These are phyloP conservation scores for Penicillium simplicissimum DNA, from an alignment of 495 filamentous ascomycete species.

Conservation along the genomic window DNA sequence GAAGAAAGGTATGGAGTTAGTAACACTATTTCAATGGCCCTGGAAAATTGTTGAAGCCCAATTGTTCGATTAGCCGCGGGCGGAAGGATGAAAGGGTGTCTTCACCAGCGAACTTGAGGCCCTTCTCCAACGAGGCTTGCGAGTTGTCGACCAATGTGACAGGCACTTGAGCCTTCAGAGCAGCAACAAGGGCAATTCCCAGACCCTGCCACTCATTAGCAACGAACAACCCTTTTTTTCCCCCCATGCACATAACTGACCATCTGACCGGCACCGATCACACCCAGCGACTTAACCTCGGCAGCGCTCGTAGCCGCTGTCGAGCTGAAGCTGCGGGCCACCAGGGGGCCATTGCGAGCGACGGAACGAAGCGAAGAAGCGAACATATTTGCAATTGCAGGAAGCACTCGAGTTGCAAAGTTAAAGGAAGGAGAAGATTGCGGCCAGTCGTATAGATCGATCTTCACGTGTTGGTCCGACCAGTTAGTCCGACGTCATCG, in stretches of 20 bases:
- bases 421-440: constrained; percentile 10
- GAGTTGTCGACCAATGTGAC: constrained; percentile 86
- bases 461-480: constrained; percentile 36
- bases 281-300: constrained; percentile 86
- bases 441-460: constrained; percentile 18
- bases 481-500: constrained; percentile 39
- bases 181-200: constrained; percentile 93
- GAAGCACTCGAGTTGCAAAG: neutral
- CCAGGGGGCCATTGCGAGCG: constrained; percentile 33
- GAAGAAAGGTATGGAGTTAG: neutral
- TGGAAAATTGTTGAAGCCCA: neutral
- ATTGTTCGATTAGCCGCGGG: neutral
- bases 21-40: neutral
- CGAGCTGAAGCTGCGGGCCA: constrained; percentile 47
- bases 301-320: constrained; percentile 53
- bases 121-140: constrained; percentile 86
- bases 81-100: constrained; percentile 2
- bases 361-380: constrained; percentile 35
- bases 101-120: constrained; percentile 83
- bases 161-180: constrained; percentile 77
- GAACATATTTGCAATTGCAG: constrained; percentile 31
- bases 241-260: constrained; percentile 48
- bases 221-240: constrained; percentile 8
- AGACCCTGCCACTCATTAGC: constrained; percentile 65
- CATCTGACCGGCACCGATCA: constrained; percentile 97